Evolutionary conservation across 495 filamentous ascomycete species (phyloP).

Genomic region (Terfezia claveryi): DNA sequence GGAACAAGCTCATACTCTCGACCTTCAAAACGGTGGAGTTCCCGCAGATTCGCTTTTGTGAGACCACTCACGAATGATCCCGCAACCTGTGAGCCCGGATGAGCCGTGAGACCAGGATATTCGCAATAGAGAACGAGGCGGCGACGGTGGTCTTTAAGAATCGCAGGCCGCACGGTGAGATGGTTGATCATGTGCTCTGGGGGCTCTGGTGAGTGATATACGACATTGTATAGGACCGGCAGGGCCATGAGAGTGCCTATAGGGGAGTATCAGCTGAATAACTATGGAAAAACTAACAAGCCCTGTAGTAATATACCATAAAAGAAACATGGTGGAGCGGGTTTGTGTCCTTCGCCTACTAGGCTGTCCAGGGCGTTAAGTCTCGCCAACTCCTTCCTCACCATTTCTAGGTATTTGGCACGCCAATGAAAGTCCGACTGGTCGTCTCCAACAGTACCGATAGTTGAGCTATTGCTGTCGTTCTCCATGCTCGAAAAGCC

Average conservation of each 20-base stretch:
- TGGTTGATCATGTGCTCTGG: slow-evolving; percentile 30
- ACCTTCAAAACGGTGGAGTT: slow-evolving; percentile 73
- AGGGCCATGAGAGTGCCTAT: slow-evolving; percentile 45
- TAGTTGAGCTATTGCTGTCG: too few relatives aligned
- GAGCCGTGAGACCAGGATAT: slow-evolving; percentile 63
- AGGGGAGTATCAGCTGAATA: background rate
- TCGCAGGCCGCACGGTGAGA: slow-evolving; percentile 46
- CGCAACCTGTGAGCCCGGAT: slow-evolving; percentile 36
- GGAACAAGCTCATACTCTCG: slow-evolving; percentile 39
- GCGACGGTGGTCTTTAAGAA: slow-evolving; percentile 49
- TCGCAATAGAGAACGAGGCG: slow-evolving; percentile 44
- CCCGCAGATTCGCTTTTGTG: slow-evolving; percentile 48
- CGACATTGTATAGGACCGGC: slow-evolving; percentile 60
- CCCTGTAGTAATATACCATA: slow-evolving; percentile 27
- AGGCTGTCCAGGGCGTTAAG: background rate
- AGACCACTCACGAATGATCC: slow-evolving; percentile 63
- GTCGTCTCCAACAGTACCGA: too few relatives aligned
- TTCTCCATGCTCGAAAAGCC: too few relatives aligned
- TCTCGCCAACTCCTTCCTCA: too few relatives aligned
- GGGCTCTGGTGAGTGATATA: slow-evolving; percentile 37
- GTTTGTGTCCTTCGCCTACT: background rate
- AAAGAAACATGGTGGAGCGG: slow-evolving; percentile 27
- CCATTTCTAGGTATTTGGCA: too few relatives aligned
- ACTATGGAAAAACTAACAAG: background rate
- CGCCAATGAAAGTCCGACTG: too few relatives aligned